A percentile compares a stretch with the other conserved stretches of the same genome.
These are phyloP conservation scores for Amaranthus tricolor DNA, from an alignment of 179 eudicot genomes.

Conservation along the genomic window DNA sequence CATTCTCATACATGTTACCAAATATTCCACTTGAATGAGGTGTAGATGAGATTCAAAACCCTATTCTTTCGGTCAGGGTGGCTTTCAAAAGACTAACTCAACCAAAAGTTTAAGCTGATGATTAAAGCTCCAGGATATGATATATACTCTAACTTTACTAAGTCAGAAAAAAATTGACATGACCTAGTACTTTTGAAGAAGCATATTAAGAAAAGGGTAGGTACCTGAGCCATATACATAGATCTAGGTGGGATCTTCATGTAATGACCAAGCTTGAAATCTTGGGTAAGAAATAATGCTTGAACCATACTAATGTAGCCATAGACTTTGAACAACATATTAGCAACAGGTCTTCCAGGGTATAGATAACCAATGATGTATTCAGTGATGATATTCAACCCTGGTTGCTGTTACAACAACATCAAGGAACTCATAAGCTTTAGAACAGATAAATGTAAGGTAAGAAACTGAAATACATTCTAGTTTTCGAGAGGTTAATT, in stretches of 20 bases:
- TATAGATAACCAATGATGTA: constrained; percentile 70
- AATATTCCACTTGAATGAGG: too few species aligned
- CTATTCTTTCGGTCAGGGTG: too few species aligned
- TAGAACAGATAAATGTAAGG: neutral
- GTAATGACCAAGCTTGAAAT: constrained; percentile 84
- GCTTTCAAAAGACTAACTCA: too few species aligned
- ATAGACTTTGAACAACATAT: constrained; percentile 82
- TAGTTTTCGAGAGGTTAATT: neutral
- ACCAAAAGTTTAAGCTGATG: too few species aligned
- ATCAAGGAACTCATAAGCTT: neutral
- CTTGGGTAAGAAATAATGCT: constrained; percentile 48
- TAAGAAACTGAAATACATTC: neutral
- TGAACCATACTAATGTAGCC: constrained; percentile 77
- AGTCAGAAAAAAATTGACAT: too few species aligned
- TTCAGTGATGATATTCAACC: constrained; percentile 74
- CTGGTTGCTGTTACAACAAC: constrained; percentile 51
- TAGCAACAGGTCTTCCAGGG: constrained; percentile 84
- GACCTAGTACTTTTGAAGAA: neutral
- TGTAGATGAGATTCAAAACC: too few species aligned
- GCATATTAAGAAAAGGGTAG: neutral
- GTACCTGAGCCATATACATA: constrained; percentile 78
- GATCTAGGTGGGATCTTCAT: constrained; percentile 81
- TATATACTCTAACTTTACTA: too few species aligned
- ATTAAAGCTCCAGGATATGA: neutral
- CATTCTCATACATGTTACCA: too few species aligned